Percentiles rank a stretch among this genome's conserved stretches.
phyloP scores from a whole-genome alignment of 2,329 filamentous ascomycete genomes.

The Parafenestella ontariensis region DNA sequence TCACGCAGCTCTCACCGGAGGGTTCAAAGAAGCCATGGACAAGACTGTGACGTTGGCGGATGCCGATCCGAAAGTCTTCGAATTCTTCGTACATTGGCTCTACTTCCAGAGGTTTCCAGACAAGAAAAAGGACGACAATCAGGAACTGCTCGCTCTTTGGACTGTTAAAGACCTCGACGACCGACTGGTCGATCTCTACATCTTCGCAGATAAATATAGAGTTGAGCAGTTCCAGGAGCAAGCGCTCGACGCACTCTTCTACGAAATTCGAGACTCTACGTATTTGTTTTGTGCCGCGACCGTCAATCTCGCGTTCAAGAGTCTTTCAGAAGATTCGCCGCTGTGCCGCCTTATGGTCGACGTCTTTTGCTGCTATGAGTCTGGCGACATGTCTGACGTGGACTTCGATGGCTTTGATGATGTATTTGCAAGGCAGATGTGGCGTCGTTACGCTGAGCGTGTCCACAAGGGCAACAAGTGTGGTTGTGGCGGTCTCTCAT shows the following conservation, averaged over 20 bases:
- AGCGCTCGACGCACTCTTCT: neutral
- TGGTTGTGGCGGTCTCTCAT: too few relatives aligned
- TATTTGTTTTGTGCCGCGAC: too few relatives aligned
- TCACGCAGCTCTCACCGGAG: constrained; percentile 11
- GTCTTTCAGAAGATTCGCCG: neutral
- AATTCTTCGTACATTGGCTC: constrained; percentile 36
- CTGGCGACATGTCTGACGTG: too few relatives aligned
- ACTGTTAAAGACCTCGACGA: neutral
- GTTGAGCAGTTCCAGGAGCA: neutral
- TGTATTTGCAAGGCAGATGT: too few relatives aligned
- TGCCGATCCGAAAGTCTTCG: constrained; percentile 24
- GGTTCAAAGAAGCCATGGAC: constrained; percentile 12
- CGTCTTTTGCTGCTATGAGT: too few relatives aligned
- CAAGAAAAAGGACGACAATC: neutral
- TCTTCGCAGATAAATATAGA: constrained; percentile 10
- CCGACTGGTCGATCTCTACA: constrained; percentile 1
- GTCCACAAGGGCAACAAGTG: too few relatives aligned
- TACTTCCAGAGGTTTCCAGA: constrained; percentile 14
- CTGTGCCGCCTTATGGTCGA: neutral
- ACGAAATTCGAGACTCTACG: neutral
- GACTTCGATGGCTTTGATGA: too few relatives aligned
- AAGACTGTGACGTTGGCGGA: constrained; percentile 29
- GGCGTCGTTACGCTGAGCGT: too few relatives aligned
- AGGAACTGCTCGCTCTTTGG: neutral
- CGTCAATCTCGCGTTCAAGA: neutral